These are phyloP conservation scores for Saturnispora diversa DNA, from an alignment of 805 yeast genomes.

Conservation along the genomic window DNA sequence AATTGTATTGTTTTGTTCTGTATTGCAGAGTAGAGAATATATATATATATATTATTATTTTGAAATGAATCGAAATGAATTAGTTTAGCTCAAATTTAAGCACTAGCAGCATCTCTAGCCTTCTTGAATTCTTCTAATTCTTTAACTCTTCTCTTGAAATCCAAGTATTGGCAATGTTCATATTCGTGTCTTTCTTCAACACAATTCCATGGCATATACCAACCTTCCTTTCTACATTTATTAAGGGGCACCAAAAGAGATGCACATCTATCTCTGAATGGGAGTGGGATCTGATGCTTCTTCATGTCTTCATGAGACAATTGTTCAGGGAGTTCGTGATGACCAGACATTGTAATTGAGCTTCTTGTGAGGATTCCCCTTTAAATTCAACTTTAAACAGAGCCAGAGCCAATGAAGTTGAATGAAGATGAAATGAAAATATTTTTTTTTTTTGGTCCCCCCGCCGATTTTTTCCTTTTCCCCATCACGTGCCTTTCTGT, in stretches of 20 bases:
- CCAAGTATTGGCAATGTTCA: slow-evolving; percentile 79
- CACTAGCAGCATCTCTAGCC: slow-evolving; percentile 21
- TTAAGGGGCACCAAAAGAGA: slow-evolving; percentile 50
- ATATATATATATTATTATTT: too few relatives aligned
- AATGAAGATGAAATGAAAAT: too few relatives aligned
- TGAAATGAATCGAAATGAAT: too few relatives aligned
- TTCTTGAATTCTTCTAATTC: slow-evolving; percentile 55
- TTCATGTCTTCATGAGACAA: slow-evolving; percentile 82
- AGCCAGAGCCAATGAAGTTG: too few relatives aligned
- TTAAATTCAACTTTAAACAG: background rate
- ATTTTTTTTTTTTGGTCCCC: too few relatives aligned
- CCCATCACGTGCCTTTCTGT: too few relatives aligned
- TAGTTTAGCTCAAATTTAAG: background rate
- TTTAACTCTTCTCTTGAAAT: slow-evolving; percentile 70
- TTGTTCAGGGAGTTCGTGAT: slow-evolving; percentile 36
- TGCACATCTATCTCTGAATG: slow-evolving; percentile 82
- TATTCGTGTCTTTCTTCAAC: slow-evolving; percentile 70
- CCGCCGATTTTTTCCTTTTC: too few relatives aligned
- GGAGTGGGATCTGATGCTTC: slow-evolving; percentile 65
- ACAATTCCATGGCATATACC: slow-evolving; percentile 64
- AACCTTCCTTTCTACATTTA: slow-evolving; percentile 50
- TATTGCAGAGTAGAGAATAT: too few relatives aligned
- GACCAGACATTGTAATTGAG: slow-evolving; percentile 25
- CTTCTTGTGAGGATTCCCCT: too few relatives aligned
- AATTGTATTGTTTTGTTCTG: too few relatives aligned